Conservation (phyloP, 1,139 yeast species). For the Chernovozyma aurita region DNA sequence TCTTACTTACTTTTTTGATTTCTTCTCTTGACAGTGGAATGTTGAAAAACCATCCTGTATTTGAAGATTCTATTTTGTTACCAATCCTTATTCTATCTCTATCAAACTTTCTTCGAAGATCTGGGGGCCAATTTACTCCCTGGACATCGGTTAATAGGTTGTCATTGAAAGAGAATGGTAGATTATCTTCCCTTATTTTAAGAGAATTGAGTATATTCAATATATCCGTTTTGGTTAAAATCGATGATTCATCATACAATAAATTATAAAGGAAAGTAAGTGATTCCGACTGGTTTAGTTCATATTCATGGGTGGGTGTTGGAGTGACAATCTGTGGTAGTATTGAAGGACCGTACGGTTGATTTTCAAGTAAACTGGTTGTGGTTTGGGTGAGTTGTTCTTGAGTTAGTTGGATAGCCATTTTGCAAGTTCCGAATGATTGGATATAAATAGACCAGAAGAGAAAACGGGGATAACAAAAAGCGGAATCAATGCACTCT, state of each 20-base stretch:
- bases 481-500: too few relatives aligned
- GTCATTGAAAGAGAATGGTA: constrained; percentile 25
- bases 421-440: too few relatives aligned
- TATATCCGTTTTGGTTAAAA: constrained; percentile 33
- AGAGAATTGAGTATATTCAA: constrained; percentile 31
- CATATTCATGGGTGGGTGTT: constrained; percentile 26
- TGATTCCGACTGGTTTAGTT: constrained; percentile 38
- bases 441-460: too few relatives aligned
- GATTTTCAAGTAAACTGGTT: not conserved
- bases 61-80: constrained; percentile 12
- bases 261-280: constrained; percentile 37
- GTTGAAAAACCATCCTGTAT: constrained; percentile 33
- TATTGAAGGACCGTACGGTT: not conserved
- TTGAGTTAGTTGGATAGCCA: constrained; percentile 5
- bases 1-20: constrained; percentile 31
- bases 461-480: too few relatives aligned
- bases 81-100: constrained; percentile 34
- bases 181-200: constrained; percentile 30
- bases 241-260: constrained; percentile 34
- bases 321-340: constrained; percentile 1
- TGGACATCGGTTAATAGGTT: constrained; percentile 22
- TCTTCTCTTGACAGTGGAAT: constrained; percentile 29
- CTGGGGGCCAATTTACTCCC: constrained; percentile 36
- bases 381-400: constrained; percentile 1
- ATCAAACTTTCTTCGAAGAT: constrained; percentile 27